Percentiles rank a stretch among this genome's conserved stretches.
phyloP scores from a whole-genome alignment of 108 stramenopile species.

The Skeletonema menzelii region DNA sequence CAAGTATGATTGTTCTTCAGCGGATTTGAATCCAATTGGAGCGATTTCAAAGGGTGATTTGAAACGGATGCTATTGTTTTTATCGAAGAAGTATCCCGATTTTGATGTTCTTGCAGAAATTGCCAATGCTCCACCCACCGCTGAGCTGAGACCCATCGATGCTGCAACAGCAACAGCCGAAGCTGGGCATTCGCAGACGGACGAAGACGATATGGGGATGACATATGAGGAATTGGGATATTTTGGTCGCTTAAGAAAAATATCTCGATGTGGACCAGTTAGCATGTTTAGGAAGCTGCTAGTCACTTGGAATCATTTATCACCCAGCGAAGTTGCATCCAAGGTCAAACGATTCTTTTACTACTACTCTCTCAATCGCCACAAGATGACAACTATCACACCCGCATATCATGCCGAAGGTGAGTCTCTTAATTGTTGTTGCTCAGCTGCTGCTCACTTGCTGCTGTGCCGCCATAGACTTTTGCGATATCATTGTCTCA shows the following conservation, averaged over 20 bases:
- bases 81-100: constrained; percentile 63
- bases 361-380: constrained; percentile 95
- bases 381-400: constrained; percentile 98
- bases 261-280: constrained; percentile 92
- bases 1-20: constrained; percentile 98
- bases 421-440: too few relatives aligned
- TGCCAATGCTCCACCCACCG: constrained; percentile 95
- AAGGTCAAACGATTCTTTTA: constrained; percentile 95
- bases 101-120: constrained; percentile 84
- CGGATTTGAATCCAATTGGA: constrained; percentile 98
- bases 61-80: constrained; percentile 84
- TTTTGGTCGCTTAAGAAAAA: constrained; percentile 94
- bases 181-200: constrained; percentile 86
- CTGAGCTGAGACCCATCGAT: constrained; percentile 93
- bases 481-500: too few relatives aligned
- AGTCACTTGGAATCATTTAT: constrained; percentile 75
- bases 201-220: constrained; percentile 99
- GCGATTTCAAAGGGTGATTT: constrained; percentile 94
- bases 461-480: too few relatives aligned
- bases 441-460: too few relatives aligned
- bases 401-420: constrained; percentile 98
- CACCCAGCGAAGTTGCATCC: constrained; percentile 77
- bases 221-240: constrained; percentile 94
- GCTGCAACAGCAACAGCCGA: constrained; percentile 36
- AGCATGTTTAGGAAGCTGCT: constrained; percentile 90